Evolutionary conservation across 371 early-diverging fungal species (phyloP), one percentile per base, ranked within the genome.

Genomic region (Basidiobolus meristosporus): DNA sequence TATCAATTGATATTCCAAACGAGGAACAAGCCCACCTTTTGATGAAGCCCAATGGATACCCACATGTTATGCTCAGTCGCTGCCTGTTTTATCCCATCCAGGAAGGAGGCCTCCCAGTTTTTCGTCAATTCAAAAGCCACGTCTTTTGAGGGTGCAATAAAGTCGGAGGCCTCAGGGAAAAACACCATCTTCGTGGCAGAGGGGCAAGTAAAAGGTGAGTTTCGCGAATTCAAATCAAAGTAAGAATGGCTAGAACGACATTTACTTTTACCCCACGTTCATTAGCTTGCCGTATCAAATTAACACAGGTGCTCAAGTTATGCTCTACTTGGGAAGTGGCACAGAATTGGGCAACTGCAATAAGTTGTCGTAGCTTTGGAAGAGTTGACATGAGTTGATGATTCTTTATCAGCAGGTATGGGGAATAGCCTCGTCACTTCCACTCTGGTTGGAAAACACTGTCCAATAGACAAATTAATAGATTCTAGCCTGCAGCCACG

Each of bases 161-260:
- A 88, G 52, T 89, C 89, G 20, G 75, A 72, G 4, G 81, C 72
- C 46, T 88, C 89, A 0, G 88, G 88, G 7, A 88, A 56, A 55
- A 85, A 88, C 16, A 86, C 47, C 62, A 78, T 71, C 77, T 76
- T 31, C 11, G 20, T 15, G 12, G 11, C 3, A 20, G 2, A 5
- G 3, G 15, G 19, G 37, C 11, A 28, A 38, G 9, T 39, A 15
- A 19, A n/a, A 11, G 3, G 14, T 40, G 30, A 29, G 1, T 11
- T 20, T 1, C 31, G 36, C 20, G 10, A 11, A 18, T 5, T 16
- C 3, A 7, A 36, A 10, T 39, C 19, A 4, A 15, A 30, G n/a
- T 38, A 38, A 3, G 20, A 5, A 12, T 20, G 6, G 17, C 7
- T 22, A 7, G 22, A 3, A 10, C 12, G 19, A n/a, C 4, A 16